Percentiles rank a stretch among this genome's conserved stretches.
phyloP scores from a whole-genome alignment of 1,284 basidiomycete genomes.

The Ganoderma sinense region DNA sequence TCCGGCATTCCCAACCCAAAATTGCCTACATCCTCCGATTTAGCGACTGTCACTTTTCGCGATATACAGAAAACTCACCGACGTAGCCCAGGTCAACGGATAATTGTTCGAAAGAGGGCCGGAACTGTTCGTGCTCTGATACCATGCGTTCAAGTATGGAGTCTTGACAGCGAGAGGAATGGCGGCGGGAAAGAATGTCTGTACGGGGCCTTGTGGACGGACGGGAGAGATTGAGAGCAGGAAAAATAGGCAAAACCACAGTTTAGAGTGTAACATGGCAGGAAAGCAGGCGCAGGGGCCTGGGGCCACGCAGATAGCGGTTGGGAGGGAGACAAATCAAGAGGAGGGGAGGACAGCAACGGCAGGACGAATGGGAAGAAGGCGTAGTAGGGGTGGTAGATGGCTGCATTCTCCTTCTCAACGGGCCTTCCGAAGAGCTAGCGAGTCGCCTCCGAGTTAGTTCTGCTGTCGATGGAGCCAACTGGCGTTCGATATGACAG shows the following conservation, averaged over 20 bases:
- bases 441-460: not conserved
- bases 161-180: slow-evolving; percentile 25
- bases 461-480: too few species aligned
- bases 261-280: slow-evolving; percentile 11
- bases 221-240: slow-evolving; percentile 16
- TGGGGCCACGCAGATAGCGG: not conserved
- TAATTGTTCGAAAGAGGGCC: slow-evolving; percentile 5
- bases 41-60: not conserved
- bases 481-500: not conserved
- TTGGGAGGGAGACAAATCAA: not conserved
- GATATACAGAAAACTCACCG: slow-evolving; percentile 2
- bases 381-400: too few species aligned
- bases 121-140: slow-evolving; percentile 2
- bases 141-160: slow-evolving; percentile 28
- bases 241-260: slow-evolving; percentile 18
- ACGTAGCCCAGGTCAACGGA: slow-evolving; percentile 15
- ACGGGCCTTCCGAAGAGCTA: not conserved
- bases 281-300: not conserved
- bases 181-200: slow-evolving; percentile 20
- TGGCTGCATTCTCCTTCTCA: not conserved
- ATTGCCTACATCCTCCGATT: not conserved
- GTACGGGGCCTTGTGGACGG: slow-evolving; percentile 12
- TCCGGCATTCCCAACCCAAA: slow-evolving; percentile 30
- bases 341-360: not conserved
- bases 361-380: not conserved